Percentiles rank a stretch among this genome's conserved stretches.
Conservation (phyloP, 208 protist species). For the Wallacemonas rigidus region DNA sequence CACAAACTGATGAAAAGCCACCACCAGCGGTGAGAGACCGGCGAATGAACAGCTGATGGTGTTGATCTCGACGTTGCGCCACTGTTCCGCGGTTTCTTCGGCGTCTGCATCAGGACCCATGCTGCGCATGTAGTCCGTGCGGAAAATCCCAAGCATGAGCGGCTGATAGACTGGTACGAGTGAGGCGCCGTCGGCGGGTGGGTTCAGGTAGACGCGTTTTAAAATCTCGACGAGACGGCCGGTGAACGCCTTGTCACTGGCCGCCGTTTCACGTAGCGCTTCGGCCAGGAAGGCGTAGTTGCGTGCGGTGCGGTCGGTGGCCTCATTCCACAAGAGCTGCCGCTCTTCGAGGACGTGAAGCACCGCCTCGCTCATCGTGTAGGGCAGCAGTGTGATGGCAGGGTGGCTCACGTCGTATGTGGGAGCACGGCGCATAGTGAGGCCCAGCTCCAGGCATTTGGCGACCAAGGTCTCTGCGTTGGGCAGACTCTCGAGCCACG, state of each 20-base stretch:
- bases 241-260: slow-evolving; percentile 82
- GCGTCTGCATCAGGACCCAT: slow-evolving; percentile 17
- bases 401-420: slow-evolving; percentile 47
- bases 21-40: slow-evolving; percentile 77
- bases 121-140: slow-evolving; percentile 94
- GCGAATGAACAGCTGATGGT: slow-evolving; percentile 96
- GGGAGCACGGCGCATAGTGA: slow-evolving; percentile 60
- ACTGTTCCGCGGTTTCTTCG: slow-evolving; percentile 36
- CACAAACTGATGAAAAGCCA: slow-evolving; percentile 86
- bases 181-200: slow-evolving; percentile 23
- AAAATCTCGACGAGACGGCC: slow-evolving; percentile 85
- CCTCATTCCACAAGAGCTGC: slow-evolving; percentile 83
- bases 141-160: slow-evolving; percentile 91
- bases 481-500: slow-evolving; percentile 27
- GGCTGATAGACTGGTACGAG: slow-evolving; percentile 54
- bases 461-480: slow-evolving; percentile 63
- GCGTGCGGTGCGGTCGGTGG: slow-evolving; percentile 76
- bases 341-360: slow-evolving; percentile 42
- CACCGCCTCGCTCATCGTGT: slow-evolving; percentile 37
- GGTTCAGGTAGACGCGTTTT: slow-evolving; percentile 64
- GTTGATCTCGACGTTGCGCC: slow-evolving; percentile 97
- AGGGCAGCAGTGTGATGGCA: slow-evolving; percentile 62
- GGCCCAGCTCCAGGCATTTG: slow-evolving; percentile 73
- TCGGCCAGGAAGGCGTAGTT: slow-evolving; percentile 64
- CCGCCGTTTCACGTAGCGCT: slow-evolving; percentile 60